Evolutionary conservation across 805 yeast genomes (phyloP).

Genomic region (Zygosaccharomyces pseudorouxii): DNA sequence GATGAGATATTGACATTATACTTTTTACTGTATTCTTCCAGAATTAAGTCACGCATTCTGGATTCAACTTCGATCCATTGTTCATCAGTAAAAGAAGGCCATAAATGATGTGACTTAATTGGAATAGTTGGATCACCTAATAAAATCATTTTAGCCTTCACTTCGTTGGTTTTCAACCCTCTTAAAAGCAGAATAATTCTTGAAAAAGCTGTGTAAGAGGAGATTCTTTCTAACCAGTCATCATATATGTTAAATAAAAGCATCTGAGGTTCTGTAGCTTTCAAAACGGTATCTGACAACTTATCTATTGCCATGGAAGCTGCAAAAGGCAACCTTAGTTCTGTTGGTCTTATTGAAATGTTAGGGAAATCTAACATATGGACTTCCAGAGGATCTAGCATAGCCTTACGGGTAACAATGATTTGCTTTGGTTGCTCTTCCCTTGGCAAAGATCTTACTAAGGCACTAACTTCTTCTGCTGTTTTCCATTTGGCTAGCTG

Average conservation of each 20-base stretch:
- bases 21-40: constrained; percentile 78
- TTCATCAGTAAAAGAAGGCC: constrained; percentile 88
- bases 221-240: constrained; percentile 82
- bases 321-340: constrained; percentile 82
- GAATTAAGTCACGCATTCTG: constrained; percentile 79
- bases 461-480: constrained; percentile 94
- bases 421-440: constrained; percentile 95
- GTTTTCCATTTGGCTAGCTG: constrained; percentile 97
- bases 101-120: constrained; percentile 75
- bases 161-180: constrained; percentile 73
- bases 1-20: constrained; percentile 82
- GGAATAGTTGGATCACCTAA: constrained; percentile 67
- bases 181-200: constrained; percentile 78
- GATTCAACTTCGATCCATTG: constrained; percentile 92
- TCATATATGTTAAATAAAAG: constrained; percentile 86
- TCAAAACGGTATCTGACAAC: constrained; percentile 68
- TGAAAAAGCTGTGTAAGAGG: constrained; percentile 91
- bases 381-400: constrained; percentile 91
- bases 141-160: constrained; percentile 67
- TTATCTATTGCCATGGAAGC: constrained; percentile 80
- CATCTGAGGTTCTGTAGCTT: constrained; percentile 92
- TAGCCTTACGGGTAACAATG: constrained; percentile 84
- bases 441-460: constrained; percentile 79
- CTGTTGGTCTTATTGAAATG: constrained; percentile 83
- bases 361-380: constrained; percentile 97